Base-by-base conservation (phyloP, 306 rosid species). In the Medicago arabica region DNA sequence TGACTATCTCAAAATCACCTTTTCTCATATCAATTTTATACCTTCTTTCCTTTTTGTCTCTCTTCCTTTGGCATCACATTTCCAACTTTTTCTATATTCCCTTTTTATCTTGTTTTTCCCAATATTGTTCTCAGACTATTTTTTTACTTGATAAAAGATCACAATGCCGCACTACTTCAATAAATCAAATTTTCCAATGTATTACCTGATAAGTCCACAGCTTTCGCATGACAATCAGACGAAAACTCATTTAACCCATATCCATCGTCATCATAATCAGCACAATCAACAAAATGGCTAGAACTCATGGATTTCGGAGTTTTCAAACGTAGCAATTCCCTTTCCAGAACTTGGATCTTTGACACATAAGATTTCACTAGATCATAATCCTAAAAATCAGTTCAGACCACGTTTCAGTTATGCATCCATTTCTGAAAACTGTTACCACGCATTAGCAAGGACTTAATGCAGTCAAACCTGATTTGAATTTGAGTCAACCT, bases 331-430 rank as follows among this genome's bases (percentile, higher is more conserved):
- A 85, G 72, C 69, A 96, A 57, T 49, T 96, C 92, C 51, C 88
- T 89, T 83, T 96, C 99, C 71, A 96, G 75, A 73, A 85, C 85
- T 78, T 96, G 99, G 83, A 96, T 90, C 77, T 83, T 96, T n/a
- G 92, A 87, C 62, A 82, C 86, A 65, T 96, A 92, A 72, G 86
- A 81, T 77, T 84, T 90, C 38, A 96, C 51, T 80, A 90, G 80
- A 78, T 85, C 88, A 83, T 85, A 84, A 49, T 92, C 97, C 99
- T 96, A 83, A 77, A 80, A 77, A 65, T 44, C 21, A 38, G 36
- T 71, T 12, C 41, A 83, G 68, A 69, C 13, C 43, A 72, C 63
- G 62, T 18, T 44, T 79, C 38, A 61, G 72, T 11, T 65, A 67
- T 60, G 64, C 40, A 66, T 77, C 57, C 19, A 46, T 59, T 60